These are phyloP conservation scores for Pelargonium cotyledonis DNA, from an alignment of 441 rosid species.

Conservation along the genomic window DNA sequence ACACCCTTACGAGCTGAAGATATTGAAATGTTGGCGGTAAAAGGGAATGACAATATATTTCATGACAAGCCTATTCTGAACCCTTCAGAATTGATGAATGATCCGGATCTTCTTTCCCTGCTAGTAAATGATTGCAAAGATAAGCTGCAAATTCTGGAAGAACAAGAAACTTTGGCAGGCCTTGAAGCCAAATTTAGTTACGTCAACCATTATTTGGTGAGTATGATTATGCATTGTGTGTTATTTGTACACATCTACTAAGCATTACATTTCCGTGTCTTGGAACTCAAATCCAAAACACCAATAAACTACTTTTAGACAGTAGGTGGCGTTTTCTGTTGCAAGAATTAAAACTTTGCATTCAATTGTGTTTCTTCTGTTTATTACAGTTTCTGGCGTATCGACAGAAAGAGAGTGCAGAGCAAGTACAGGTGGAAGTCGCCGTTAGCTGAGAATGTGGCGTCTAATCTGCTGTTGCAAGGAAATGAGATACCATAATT, in stretches of 20 bases:
- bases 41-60: conserved; percentile 20
- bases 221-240: conserved; percentile 6
- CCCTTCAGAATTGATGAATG: conserved; percentile 20
- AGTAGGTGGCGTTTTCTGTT: too few relatives aligned
- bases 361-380: not conserved
- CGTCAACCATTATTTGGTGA: conserved; percentile 40
- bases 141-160: conserved; percentile 36
- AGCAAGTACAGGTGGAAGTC: conserved; percentile 9
- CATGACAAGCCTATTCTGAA: conserved; percentile 18
- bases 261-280: not conserved
- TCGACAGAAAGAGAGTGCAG: conserved; percentile 34
- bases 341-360: not conserved
- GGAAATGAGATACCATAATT: too few relatives aligned
- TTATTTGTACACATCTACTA: not conserved
- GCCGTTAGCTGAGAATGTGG: not conserved
- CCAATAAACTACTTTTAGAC: too few relatives aligned
- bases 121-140: conserved; percentile 30
- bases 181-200: conserved; percentile 28
- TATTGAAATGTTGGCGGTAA: conserved; percentile 40
- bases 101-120: conserved; percentile 13
- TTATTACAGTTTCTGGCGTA: conserved; percentile 43
- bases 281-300: too few relatives aligned
- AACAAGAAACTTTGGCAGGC: conserved; percentile 46
- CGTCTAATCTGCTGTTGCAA: not conserved
- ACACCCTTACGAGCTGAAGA: conserved; percentile 45